Base-by-base conservation (phyloP, 176 grass and related monocot genomes). In the Neostapfia colusana region DNA sequence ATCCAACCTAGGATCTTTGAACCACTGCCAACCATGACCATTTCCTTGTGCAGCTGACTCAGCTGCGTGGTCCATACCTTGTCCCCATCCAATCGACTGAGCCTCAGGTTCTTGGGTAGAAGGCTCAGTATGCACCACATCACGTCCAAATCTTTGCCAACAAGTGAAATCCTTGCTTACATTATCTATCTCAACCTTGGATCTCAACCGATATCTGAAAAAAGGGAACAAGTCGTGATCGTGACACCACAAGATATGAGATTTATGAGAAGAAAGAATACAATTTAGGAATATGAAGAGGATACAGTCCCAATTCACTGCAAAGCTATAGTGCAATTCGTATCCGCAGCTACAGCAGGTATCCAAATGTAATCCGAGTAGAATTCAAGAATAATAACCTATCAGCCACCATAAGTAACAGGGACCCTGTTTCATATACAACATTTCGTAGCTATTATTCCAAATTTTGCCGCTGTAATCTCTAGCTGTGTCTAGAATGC, bases 181-280 rank as follows among this genome's bases (percentile, higher is more conserved):
- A 75, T 90, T 92, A 70, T 93, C 90, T 84, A 93, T 86, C 58
- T 97, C 90, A 83, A 97, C 93, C 79, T 97, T 97, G 40, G 79
- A 84, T 46, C 89, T 67, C n/a, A 96, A 54, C 15, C 90, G 72
- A 59, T 90, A 93, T 76, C 90, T 93, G 62, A 27, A 74, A 15
- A 76, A 8, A 39, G 21, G 16, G 41, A 66, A 39, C 3, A 31
- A 31, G 3, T 31, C 31, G 3, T 3, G 31, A 31, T 31, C 31
- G 3, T 3, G 31, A 31, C 31, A 79, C 7, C 69, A 58, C 16
- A 82, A 36, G 24, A 28, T 9, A 69, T 36, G 10, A 23, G n/a
- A 77, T 77, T 76, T 48, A 73, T 40, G 7, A 54, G 35, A 1
- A 0, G 10, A 41, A 17, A 0, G 37, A 74, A 10, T 28, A 57